These are phyloP conservation scores for Aegle marmelos DNA, from an alignment of 345 rosid genomes.

Conservation along the genomic window DNA sequence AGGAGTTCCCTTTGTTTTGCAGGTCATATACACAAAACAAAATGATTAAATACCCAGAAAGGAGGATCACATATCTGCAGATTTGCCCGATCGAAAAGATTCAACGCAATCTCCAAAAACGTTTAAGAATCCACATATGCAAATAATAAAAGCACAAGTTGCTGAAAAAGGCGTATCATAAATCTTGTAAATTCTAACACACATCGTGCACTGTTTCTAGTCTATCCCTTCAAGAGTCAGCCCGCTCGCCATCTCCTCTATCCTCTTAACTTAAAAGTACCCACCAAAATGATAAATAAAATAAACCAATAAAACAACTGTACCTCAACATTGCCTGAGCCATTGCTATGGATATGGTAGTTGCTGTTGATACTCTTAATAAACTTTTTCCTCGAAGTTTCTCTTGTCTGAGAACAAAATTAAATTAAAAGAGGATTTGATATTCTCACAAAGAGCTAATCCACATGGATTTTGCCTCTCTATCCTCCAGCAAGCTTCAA, in stretches of 20 bases:
- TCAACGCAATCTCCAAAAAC: background rate
- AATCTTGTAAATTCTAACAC: background rate
- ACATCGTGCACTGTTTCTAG: background rate
- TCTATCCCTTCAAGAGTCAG: background rate
- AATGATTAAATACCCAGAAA: background rate
- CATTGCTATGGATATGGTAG: constrained; percentile 31
- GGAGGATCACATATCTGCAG: background rate
- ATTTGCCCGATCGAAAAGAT: background rate
- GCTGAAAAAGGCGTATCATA: background rate
- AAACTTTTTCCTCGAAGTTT: constrained; percentile 36
- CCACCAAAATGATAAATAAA: background rate
- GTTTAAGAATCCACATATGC: background rate
- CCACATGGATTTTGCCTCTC: constrained; percentile 40
- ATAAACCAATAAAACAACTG: background rate
- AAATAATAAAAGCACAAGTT: background rate
- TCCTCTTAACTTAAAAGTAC: too few relatives aligned
- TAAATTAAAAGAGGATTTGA: constrained; percentile 6
- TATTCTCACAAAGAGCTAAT: constrained; percentile 10
- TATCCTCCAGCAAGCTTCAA: constrained; percentile 23
- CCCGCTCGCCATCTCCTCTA: background rate
- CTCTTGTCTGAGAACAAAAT: constrained; percentile 1
- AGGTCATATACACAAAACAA: too few relatives aligned
- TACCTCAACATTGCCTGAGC: constrained; percentile 13
- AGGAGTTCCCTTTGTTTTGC: background rate
- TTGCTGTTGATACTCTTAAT: constrained; percentile 11